A percentile compares a stretch with the other conserved stretches of the same genome.
phyloP scores from a whole-genome alignment of 1,284 basidiomycete genomes.

The Pyrrhoderma noxium region DNA sequence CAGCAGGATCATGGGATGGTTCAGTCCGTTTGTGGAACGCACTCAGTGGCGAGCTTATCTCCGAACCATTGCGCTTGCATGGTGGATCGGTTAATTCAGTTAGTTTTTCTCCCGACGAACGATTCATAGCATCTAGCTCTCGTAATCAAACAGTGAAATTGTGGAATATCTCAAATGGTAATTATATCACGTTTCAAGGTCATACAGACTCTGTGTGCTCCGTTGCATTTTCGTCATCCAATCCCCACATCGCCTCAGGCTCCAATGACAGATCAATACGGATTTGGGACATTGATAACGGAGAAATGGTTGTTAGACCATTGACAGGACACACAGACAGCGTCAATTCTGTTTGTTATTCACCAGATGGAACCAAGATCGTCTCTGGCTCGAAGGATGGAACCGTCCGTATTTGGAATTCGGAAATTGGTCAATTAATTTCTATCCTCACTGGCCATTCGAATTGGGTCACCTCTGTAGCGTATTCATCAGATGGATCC shows the following conservation, averaged over 20 bases:
- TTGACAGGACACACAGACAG: too few relatives aligned
- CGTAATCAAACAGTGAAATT: not conserved
- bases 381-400: slow-evolving; percentile 59
- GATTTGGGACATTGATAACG: not conserved
- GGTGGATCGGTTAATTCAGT: too few relatives aligned
- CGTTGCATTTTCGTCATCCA: not conserved
- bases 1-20: too few relatives aligned
- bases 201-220: not conserved
- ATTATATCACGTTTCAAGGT: not conserved
- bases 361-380: slow-evolving; percentile 1
- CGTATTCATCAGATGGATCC: not conserved
- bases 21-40: too few relatives aligned
- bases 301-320: too few relatives aligned
- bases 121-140: too few relatives aligned
- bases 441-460: not conserved
- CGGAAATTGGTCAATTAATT: not conserved
- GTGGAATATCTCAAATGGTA: not conserved
- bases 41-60: not conserved
- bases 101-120: too few relatives aligned
- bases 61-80: too few relatives aligned
- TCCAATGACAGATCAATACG: not conserved
- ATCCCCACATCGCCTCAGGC: not conserved
- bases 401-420: slow-evolving; percentile 31
- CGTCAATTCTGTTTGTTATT: not conserved
- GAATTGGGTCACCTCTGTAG: not conserved